Evolutionary conservation across 352 stramenopile genomes (phyloP), one percentile per base, ranked within the genome.

Genomic region (Pythium folliculosum): DNA sequence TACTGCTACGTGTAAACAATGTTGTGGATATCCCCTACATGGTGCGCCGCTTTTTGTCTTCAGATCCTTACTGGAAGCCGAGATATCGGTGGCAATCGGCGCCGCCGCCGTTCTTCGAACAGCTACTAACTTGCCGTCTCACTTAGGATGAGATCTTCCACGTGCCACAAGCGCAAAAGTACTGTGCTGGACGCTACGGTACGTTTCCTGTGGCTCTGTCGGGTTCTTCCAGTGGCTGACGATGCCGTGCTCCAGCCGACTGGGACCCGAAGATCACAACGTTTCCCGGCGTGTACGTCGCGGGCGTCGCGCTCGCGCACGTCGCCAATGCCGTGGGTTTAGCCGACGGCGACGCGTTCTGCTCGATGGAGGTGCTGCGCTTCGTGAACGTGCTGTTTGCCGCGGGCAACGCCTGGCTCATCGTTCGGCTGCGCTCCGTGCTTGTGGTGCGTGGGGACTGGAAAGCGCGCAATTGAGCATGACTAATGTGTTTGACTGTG

Each of bases 211-310:
- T 12, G 3, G 14, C 16, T 69, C 7, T 13, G 5, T 56, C 21
- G 21, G 45, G 14, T 53, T 17, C 51, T 59, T 19, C 13, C 1
- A 63, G 12, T 22, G 17, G 45, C 32, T 17, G 9, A 22, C 23
- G 22, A 68, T 38, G 45, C n/a, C 27, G 27, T 22, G 44, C 0
- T 27, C 6, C 32, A 96, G 88, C 75, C 25, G 77, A 88, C 47
- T 97, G 92, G 92, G 87, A 98, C 48, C 75, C 88, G 12, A 97
- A 98, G 76, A 97, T 98, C 75, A 97, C 92, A 40, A 98, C 92
- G 35, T 96, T 97, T 45, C 92, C 92, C 6, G 91, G 92, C 1
- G 65, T 98, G 13, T 98, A 98, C 64, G 17, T 95, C 3, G 59
- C 81, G 12, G 81, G 77, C 21, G 82, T 75, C 30, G 61, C 81